Evolutionary conservation across 371 early-diverging fungal species (phyloP).

Genomic region (Chytridium lagenaria): DNA sequence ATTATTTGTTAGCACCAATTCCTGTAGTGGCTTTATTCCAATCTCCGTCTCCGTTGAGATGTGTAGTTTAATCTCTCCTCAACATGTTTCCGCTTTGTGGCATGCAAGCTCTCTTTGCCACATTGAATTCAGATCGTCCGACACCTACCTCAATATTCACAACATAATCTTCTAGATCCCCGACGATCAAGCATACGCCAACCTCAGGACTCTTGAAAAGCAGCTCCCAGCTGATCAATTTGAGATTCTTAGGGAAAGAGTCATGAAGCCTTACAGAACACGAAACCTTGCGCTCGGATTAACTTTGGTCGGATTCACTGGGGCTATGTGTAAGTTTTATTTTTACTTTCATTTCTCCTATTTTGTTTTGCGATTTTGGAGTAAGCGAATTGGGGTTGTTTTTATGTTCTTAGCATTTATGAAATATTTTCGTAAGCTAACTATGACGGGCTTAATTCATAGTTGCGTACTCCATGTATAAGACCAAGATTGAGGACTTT

Average conservation of each 20-base stretch:
- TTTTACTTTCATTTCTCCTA: neutral
- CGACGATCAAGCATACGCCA: slow-evolving; percentile 36
- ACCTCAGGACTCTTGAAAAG: slow-evolving; percentile 26
- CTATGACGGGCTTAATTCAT: too few species aligned
- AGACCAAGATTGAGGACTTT: slow-evolving; percentile 44
- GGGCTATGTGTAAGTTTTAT: slow-evolving; percentile 38
- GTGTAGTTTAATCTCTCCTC: too few species aligned
- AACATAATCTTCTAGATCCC: slow-evolving; percentile 31
- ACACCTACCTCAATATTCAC: too few species aligned
- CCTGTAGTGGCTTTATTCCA: neutral
- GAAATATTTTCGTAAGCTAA: too few species aligned
- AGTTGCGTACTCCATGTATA: slow-evolving; percentile 47
- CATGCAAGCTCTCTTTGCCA: too few species aligned
- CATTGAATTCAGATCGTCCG: too few species aligned
- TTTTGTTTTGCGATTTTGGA: too few species aligned
- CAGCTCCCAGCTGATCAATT: slow-evolving; percentile 37
- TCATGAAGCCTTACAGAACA: slow-evolving; percentile 41
- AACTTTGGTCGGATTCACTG: slow-evolving; percentile 23
- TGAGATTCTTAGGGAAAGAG: slow-evolving; percentile 29
- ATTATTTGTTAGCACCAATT: neutral
- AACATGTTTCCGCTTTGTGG: too few species aligned
- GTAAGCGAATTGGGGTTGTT: too few species aligned
- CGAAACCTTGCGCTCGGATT: slow-evolving; percentile 39
- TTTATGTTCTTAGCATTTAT: too few species aligned
- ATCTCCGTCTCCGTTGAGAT: too few species aligned